Evolutionary conservation across 257 asterid genomes (phyloP), one percentile per base, ranked within the genome.

Genomic region (Gentiana macrophylla): DNA sequence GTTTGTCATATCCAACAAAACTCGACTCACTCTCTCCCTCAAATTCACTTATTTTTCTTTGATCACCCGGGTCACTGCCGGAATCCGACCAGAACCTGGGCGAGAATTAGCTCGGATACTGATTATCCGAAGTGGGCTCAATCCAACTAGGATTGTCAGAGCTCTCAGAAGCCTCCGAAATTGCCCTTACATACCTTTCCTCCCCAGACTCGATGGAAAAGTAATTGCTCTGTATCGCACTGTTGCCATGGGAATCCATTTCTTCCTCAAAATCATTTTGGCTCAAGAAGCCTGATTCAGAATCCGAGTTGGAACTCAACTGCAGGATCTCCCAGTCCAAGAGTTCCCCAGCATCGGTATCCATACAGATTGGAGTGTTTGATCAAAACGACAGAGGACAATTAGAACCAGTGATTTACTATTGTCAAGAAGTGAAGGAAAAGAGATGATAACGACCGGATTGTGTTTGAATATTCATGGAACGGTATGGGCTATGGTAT

Each of bases 281-380:
- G 60, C 32, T 68, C 37, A 63, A 56, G 24, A 66, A 60, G n/a
- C 55, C 62, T 44, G 77, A 37, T 38, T 74, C 63, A 0, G 60
- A 50, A 35, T 41, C 84, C 1, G 76, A 69, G 54, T 74, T 77
- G n/a, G 76, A 67, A 73, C 47, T 59, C 57, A 83, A 55, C 32
- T 74, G 84, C 55, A 89, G 83, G 13, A 89, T 64, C 71, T 89
- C 97, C 97, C 97, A 89, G 44, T 83, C 97, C 8, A 69, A 86
- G 51, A 82, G 76, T 37, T 80, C 95, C 7, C 65, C 67, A 1
- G 73, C 77, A 3, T 67, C 76, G 3, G 59, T 49, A 66, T 80
- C 86, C 86, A 80, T 78, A 61, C 41, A 1, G 50, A 43, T 38
- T 50, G 7, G 36, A 2, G 24, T n/a, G 12, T 12, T 41, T 9